A percentile compares a stretch with the other conserved stretches of the same genome.
Evolutionary conservation across 768 basidiomycete species (phyloP).

Genomic region (Galerina marginata): DNA sequence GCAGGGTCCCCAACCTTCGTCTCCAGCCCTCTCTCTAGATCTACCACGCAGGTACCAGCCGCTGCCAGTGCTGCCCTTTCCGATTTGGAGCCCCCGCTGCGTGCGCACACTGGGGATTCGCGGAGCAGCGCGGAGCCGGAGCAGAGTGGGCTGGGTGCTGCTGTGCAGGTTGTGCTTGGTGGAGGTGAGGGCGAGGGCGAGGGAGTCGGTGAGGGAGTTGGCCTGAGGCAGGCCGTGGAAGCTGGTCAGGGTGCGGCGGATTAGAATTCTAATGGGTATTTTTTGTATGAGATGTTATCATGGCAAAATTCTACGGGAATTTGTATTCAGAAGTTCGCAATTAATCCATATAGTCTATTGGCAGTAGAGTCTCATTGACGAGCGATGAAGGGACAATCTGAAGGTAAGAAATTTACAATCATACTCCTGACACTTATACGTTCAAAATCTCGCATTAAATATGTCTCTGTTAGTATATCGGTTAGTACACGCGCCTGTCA

Average conservation of each 20-base stretch:
- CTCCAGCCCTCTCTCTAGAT: background rate
- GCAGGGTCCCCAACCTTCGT: background rate
- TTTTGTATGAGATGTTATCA: too few species aligned
- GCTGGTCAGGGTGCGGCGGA: conserved; percentile 37
- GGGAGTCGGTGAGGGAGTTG: conserved; percentile 16
- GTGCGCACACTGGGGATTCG: conserved; percentile 23
- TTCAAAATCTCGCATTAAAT: background rate
- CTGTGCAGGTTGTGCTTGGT: conserved; percentile 32
- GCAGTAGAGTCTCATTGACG: background rate
- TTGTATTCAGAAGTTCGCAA: too few species aligned
- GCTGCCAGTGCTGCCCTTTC: background rate
- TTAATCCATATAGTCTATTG: too few species aligned
- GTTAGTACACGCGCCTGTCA: conserved; percentile 20
- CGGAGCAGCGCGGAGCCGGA: conserved; percentile 22
- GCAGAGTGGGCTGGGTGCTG: conserved; percentile 35
- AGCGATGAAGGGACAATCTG: background rate
- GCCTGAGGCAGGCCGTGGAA: conserved; percentile 34
- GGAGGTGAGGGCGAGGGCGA: background rate
- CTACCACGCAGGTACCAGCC: background rate
- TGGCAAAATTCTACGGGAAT: too few species aligned
- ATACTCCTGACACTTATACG: background rate
- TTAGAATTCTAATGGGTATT: too few species aligned
- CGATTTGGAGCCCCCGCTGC: conserved; percentile 18
- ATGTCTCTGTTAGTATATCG: conserved; percentile 19
- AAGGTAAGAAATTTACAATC: background rate